Percentiles rank a stretch among this genome's conserved stretches.
These are phyloP conservation scores for Tetragonia tetragonoides DNA, from an alignment of 148 eudicot species.

Conservation along the genomic window DNA sequence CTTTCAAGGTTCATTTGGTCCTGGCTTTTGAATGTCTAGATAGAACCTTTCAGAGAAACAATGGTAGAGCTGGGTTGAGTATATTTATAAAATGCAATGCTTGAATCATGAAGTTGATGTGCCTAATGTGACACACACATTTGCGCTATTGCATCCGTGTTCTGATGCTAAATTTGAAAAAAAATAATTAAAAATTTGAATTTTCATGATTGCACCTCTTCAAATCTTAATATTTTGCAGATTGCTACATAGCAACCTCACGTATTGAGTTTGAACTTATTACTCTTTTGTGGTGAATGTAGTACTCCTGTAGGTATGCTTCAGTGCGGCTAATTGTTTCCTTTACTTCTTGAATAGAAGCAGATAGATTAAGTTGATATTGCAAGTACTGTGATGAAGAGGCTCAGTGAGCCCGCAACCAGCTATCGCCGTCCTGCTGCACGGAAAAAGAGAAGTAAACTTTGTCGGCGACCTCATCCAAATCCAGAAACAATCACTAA, in stretches of 20 bases:
- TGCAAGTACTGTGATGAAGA: constrained; percentile 20
- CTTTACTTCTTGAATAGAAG: background rate
- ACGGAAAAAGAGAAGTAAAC: constrained; percentile 41
- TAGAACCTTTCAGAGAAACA: background rate
- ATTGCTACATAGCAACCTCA: background rate
- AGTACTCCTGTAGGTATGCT: background rate
- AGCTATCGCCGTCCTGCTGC: constrained; percentile 21
- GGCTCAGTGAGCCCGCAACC: constrained; percentile 4
- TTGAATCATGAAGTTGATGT: background rate
- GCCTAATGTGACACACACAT: background rate
- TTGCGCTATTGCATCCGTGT: background rate
- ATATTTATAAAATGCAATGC: background rate
- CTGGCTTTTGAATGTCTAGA: background rate
- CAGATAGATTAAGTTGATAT: background rate
- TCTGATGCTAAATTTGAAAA: background rate
- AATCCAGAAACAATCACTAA: constrained; percentile 29
- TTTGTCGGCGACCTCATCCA: constrained; percentile 39
- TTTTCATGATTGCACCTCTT: background rate
- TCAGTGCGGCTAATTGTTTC: background rate
- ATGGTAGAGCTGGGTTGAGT: background rate
- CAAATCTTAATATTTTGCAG: background rate
- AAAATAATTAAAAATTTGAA: background rate
- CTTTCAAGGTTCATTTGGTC: background rate
- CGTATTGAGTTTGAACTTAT: background rate
- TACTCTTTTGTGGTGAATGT: constrained; percentile 1